A percentile compares a stretch with the other conserved stretches of the same genome.
Conservation (phyloP, 169 alveolate species). For the Plasmodium adleri region DNA sequence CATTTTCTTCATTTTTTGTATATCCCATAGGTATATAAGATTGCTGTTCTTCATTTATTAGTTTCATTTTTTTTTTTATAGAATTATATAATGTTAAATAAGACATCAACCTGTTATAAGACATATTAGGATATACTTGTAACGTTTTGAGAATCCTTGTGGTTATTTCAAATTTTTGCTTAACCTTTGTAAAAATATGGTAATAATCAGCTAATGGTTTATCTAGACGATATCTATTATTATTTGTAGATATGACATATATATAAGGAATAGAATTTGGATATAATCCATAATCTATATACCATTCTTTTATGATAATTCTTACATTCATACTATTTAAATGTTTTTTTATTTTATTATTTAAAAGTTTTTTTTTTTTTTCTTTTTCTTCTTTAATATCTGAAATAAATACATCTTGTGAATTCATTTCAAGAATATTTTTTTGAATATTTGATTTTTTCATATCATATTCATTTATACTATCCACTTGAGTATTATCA, state of each 20-base stretch:
- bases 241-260: conserved; percentile 28
- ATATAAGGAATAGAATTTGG: conserved; percentile 25
- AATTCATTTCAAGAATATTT: not conserved
- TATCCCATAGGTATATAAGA: not conserved
- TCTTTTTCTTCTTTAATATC: not conserved
- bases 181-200: conserved; percentile 13
- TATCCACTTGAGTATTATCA: no score
- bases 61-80: not conserved
- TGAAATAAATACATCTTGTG: no score
- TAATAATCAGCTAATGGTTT: conserved; percentile 9
- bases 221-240: conserved; percentile 22
- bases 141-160: conserved; percentile 25
- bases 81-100: conserved; percentile 19
- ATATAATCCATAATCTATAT: conserved; percentile 28
- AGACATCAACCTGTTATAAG: conserved; percentile 14
- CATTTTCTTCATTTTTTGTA: not conserved
- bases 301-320: conserved; percentile 37
- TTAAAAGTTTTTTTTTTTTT: conserved; percentile 25
- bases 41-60: not conserved
- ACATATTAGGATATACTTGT: conserved; percentile 13
- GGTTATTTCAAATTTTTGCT: conserved; percentile 35
- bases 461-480: no score
- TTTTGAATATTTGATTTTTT: not conserved
- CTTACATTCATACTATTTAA: conserved; percentile 19
- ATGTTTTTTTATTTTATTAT: conserved; percentile 31